phyloP scores from a whole-genome alignment of 257 asterid species.

The Dorcoceras hygrometricum region DNA sequence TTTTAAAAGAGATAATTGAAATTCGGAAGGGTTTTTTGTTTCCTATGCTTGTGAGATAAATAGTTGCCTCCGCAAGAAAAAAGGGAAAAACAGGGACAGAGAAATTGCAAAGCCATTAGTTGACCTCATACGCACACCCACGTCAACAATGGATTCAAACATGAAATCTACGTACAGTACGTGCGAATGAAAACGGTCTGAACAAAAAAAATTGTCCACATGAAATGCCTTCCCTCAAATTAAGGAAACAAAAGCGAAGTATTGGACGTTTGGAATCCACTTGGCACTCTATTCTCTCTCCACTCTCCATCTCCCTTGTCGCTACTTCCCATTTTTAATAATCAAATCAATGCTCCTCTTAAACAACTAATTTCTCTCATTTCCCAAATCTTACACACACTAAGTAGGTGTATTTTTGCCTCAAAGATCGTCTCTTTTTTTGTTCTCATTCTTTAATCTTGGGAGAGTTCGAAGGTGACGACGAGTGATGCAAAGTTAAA shows the following conservation, averaged over 20 bases:
- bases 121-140: neutral
- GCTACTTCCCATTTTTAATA: neutral
- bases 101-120: neutral
- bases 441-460: neutral
- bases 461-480: neutral
- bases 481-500: neutral
- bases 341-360: neutral
- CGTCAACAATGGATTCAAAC: neutral
- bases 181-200: neutral
- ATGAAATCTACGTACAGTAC: no score
- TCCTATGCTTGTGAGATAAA: conserved; percentile 19
- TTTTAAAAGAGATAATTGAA: neutral
- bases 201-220: neutral
- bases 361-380: neutral
- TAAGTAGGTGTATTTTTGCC: no score
- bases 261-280: conserved; percentile 28
- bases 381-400: neutral
- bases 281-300: conserved; percentile 20
- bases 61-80: neutral
- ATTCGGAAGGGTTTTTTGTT: conserved; percentile 16
- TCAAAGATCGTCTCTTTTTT: no score
- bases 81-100: no score
- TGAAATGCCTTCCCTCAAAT: conserved; percentile 11
- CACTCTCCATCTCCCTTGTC: neutral
- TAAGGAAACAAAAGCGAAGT: conserved; percentile 26